These are phyloP conservation scores for Phoma herbarum DNA, from an alignment of 2,329 filamentous ascomycete species.

Conservation along the genomic window DNA sequence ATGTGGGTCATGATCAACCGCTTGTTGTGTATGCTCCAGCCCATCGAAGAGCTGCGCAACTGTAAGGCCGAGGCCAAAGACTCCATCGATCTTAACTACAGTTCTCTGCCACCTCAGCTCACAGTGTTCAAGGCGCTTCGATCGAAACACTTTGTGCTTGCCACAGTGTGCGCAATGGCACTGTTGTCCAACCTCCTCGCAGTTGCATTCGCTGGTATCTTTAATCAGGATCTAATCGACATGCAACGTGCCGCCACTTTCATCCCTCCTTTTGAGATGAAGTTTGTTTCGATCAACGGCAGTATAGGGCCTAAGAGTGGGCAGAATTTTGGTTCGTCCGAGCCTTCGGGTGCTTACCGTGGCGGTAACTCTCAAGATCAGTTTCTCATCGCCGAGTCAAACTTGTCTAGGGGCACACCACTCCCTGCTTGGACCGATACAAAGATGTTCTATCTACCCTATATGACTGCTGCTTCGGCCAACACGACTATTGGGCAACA, in stretches of 20 bases:
- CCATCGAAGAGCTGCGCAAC: constrained; percentile 60
- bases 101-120: constrained; percentile 65
- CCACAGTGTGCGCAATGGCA: constrained; percentile 57
- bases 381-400: constrained; percentile 57
- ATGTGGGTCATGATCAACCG: constrained; percentile 66
- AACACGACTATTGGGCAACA: background rate
- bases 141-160: constrained; percentile 58
- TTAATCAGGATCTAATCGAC: constrained; percentile 51
- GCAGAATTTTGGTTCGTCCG: background rate
- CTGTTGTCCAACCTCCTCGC: constrained; percentile 64
- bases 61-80: constrained; percentile 48
- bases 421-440: constrained; percentile 62
- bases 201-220: constrained; percentile 61
- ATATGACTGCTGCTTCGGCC: constrained; percentile 32
- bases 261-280: constrained; percentile 22
- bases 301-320: constrained; percentile 25
- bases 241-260: constrained; percentile 24
- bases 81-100: constrained; percentile 60
- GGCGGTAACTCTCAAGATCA: constrained; percentile 47
- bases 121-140: constrained; percentile 57
- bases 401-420: constrained; percentile 54
- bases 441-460: constrained; percentile 59
- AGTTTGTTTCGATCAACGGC: constrained; percentile 41
- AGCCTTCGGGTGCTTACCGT: constrained; percentile 35
- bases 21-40: constrained; percentile 62